These are phyloP conservation scores for Globisporangium nagaii DNA, from an alignment of 352 stramenopile species.

Conservation along the genomic window DNA sequence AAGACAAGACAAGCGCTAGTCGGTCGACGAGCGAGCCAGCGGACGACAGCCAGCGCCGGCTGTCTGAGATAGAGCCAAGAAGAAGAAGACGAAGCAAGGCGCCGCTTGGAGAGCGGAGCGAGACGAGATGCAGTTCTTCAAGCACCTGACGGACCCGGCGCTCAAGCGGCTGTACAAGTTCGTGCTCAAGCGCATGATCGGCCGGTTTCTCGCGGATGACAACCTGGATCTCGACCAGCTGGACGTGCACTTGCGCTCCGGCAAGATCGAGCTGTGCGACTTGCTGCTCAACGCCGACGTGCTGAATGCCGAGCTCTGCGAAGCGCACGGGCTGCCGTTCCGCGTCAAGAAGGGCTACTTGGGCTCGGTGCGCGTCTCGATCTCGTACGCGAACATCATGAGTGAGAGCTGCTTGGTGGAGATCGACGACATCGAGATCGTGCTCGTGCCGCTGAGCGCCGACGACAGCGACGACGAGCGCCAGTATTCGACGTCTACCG, in stretches of 20 bases:
- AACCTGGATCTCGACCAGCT: constrained; percentile 85
- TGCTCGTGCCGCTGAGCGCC: constrained; percentile 54
- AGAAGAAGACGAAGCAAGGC: background rate
- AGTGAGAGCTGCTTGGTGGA: constrained; percentile 85
- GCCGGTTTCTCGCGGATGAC: constrained; percentile 75
- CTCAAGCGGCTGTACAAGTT: constrained; percentile 91
- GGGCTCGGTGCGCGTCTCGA: constrained; percentile 75
- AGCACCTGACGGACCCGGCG: constrained; percentile 82
- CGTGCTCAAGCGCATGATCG: constrained; percentile 86
- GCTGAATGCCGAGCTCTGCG: constrained; percentile 75
- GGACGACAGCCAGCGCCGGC: background rate
- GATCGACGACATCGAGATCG: constrained; percentile 86
- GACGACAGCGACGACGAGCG: constrained; percentile 8
- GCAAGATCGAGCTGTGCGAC: constrained; percentile 76
- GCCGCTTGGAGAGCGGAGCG: background rate
- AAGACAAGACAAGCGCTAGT: no score
- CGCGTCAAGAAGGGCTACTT: constrained; percentile 84
- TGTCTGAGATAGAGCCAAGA: background rate
- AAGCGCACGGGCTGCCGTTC: constrained; percentile 65
- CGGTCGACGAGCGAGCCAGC: no score
- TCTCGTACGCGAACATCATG: constrained; percentile 86
- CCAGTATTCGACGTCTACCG: background rate
- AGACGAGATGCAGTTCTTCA: constrained; percentile 81
- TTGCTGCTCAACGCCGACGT: constrained; percentile 73
- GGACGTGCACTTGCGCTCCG: constrained; percentile 77